These are phyloP conservation scores for Candida xyloterini DNA, from an alignment of 805 yeast species.

Conservation along the genomic window DNA sequence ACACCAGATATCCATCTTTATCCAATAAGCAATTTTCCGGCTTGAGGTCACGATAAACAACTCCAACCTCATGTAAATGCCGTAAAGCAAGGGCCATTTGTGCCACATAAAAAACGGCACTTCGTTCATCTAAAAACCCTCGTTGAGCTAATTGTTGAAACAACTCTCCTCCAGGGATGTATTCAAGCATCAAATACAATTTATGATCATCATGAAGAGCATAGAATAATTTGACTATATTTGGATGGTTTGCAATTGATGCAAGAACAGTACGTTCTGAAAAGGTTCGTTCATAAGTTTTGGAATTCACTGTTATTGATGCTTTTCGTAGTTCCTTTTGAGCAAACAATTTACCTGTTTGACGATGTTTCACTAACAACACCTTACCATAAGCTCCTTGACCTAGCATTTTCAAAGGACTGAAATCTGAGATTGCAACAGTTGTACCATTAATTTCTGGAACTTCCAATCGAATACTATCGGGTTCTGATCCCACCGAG, in stretches of 20 bases:
- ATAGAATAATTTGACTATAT: constrained; percentile 77
- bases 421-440: constrained; percentile 51
- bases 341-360: constrained; percentile 66
- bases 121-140: constrained; percentile 49
- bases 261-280: constrained; percentile 69
- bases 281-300: constrained; percentile 68
- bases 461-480: constrained; percentile 6
- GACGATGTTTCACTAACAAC: constrained; percentile 59
- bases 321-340: constrained; percentile 84
- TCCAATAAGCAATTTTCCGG: constrained; percentile 86
- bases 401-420: constrained; percentile 70
- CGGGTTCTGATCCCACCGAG: constrained; percentile 23
- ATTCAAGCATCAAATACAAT: constrained; percentile 71
- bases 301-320: constrained; percentile 50
- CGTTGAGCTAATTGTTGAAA: constrained; percentile 54
- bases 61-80: constrained; percentile 73
- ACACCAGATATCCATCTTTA: constrained; percentile 67
- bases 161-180: constrained; percentile 88
- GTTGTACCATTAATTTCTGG: constrained; percentile 14
- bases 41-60: constrained; percentile 82
- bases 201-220: constrained; percentile 78
- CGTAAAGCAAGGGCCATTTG: constrained; percentile 74
- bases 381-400: constrained; percentile 89
- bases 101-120: constrained; percentile 71
- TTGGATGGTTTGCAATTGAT: constrained; percentile 66